phyloP scores from a whole-genome alignment of 2,329 filamentous ascomycete genomes.

The Alternaria novae-zelandiae region DNA sequence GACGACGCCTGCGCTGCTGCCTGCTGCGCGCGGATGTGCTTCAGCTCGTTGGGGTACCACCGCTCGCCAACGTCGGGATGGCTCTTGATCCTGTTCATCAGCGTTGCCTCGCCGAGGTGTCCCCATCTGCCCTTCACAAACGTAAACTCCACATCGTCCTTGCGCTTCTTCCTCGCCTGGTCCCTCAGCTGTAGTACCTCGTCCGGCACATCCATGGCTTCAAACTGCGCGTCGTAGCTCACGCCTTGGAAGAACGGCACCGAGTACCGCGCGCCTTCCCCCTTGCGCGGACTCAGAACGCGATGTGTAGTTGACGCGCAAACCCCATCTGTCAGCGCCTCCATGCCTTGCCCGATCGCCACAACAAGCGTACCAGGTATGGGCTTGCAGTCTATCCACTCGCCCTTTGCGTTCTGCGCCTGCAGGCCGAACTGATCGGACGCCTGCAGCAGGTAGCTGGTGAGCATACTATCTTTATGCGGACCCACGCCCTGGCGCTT shows the following conservation, averaged over 20 bases:
- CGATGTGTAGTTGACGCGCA: constrained; percentile 83
- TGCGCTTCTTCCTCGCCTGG: constrained; percentile 64
- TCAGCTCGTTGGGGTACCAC: constrained; percentile 62
- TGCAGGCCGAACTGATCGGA: constrained; percentile 78
- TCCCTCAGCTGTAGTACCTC: constrained; percentile 68
- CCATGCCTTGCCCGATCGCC: constrained; percentile 84
- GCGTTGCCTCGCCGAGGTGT: constrained; percentile 79
- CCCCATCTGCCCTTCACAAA: constrained; percentile 73
- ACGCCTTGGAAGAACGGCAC: constrained; percentile 92
- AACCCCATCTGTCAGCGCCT: constrained; percentile 83
- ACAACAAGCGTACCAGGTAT: constrained; percentile 80
- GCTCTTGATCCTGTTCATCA: constrained; percentile 84
- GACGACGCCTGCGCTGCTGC: constrained; percentile 18
- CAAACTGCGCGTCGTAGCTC: constrained; percentile 78
- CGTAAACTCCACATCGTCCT: constrained; percentile 81
- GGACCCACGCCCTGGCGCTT: constrained; percentile 71
- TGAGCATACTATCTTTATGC: constrained; percentile 86
- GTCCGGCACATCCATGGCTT: constrained; percentile 73
- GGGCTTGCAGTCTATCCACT: constrained; percentile 84
- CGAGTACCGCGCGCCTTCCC: constrained; percentile 74
- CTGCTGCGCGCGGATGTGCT: constrained; percentile 52
- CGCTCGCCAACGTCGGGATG: constrained; percentile 85
- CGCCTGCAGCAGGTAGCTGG: constrained; percentile 81
- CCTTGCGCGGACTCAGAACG: constrained; percentile 75
- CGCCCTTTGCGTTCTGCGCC: constrained; percentile 77